phyloP scores from a whole-genome alignment of 805 yeast species.

The Candida oleophila region DNA sequence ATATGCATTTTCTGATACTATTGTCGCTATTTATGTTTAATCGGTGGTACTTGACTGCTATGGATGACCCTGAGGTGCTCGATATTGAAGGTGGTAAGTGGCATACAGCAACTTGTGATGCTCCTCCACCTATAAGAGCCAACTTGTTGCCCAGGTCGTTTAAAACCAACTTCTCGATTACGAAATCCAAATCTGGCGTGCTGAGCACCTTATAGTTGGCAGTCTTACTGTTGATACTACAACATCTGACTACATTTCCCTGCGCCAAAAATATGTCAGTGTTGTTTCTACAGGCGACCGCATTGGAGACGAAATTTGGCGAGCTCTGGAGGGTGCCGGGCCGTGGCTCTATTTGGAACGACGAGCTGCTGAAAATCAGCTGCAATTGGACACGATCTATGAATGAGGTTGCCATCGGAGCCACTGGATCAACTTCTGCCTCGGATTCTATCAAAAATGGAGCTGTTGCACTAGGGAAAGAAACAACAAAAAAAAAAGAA shows the following conservation, averaged over 20 bases:
- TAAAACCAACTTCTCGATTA: slow-evolving; percentile 31
- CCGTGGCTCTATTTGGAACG: background rate
- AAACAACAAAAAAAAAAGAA: too few species aligned
- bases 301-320: background rate
- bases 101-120: slow-evolving; percentile 23
- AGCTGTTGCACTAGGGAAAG: too few species aligned
- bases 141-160: slow-evolving; percentile 43
- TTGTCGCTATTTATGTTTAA: too few species aligned
- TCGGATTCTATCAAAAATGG: too few species aligned
- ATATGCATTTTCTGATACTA: slow-evolving; percentile 14
- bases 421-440: background rate
- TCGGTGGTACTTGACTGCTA: background rate
- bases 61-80: background rate
- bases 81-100: slow-evolving; percentile 22
- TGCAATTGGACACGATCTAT: background rate
- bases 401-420: background rate
- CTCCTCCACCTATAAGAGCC: slow-evolving; percentile 38
- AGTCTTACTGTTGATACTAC: slow-evolving; percentile 19
- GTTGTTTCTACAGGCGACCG: slow-evolving; percentile 12
- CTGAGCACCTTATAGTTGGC: slow-evolving; percentile 20
- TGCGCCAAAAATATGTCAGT: slow-evolving; percentile 30
- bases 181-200: slow-evolving; percentile 19
- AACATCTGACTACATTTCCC: slow-evolving; percentile 30
- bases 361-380: background rate
- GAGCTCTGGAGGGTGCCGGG: background rate